Evolutionary conservation across 1,139 yeast species (phyloP).

Genomic region (Suhomyces chickasaworum): DNA sequence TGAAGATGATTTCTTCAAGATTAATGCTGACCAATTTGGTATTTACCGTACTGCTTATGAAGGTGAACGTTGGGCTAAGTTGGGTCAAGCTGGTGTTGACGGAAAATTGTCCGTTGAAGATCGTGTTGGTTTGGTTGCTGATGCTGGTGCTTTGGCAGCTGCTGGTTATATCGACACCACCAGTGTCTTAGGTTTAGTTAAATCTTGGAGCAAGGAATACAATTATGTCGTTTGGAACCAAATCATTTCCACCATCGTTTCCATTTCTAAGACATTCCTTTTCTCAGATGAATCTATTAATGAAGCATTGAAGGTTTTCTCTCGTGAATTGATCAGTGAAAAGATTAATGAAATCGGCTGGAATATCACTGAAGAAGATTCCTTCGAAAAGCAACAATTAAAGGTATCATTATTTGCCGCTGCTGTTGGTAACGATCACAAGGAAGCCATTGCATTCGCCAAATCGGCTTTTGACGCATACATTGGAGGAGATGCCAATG

Average conservation of each 20-base stretch:
- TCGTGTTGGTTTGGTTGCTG: slow-evolving; percentile 84
- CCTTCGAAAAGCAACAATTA: slow-evolving; percentile 73
- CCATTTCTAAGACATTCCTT: slow-evolving; percentile 66
- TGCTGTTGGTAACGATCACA: slow-evolving; percentile 65
- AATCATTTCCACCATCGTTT: slow-evolving; percentile 55
- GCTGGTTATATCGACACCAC: slow-evolving; percentile 74
- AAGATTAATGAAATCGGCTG: slow-evolving; percentile 69
- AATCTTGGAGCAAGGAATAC: slow-evolving; percentile 66
- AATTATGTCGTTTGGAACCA: slow-evolving; percentile 82
- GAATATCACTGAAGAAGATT: slow-evolving; percentile 61
- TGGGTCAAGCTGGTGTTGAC: slow-evolving; percentile 68
- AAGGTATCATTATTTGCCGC: slow-evolving; percentile 71
- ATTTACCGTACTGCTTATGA: slow-evolving; percentile 80
- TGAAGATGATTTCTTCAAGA: slow-evolving; percentile 56
- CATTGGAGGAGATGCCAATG: slow-evolving; percentile 58
- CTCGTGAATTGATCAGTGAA: slow-evolving; percentile 58
- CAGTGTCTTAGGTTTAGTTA: slow-evolving; percentile 62
- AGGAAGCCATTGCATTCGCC: slow-evolving; percentile 55
- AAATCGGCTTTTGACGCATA: slow-evolving; percentile 59
- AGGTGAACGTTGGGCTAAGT: slow-evolving; percentile 69
- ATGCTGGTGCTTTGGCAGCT: slow-evolving; percentile 70
- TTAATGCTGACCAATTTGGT: slow-evolving; percentile 83
- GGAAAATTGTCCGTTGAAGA: slow-evolving; percentile 78
- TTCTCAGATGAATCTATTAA: slow-evolving; percentile 62
- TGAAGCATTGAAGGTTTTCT: slow-evolving; percentile 61